Conservation (phyloP, 192 early-diverging fungal species). For the Backusella tarrabulga region DNA sequence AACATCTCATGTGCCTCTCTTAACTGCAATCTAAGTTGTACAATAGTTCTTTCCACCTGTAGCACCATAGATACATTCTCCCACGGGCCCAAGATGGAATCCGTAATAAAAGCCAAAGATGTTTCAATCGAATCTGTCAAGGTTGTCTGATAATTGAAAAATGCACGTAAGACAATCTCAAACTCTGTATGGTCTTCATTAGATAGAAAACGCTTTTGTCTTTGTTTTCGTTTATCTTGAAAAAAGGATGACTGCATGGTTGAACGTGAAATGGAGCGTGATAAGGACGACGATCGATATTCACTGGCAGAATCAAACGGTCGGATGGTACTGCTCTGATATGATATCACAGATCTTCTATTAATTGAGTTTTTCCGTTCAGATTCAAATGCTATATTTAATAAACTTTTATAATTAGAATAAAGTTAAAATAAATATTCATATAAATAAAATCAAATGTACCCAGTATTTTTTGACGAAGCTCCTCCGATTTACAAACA, state of each 20-base stretch:
- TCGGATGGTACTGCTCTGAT: slow-evolving; percentile 17
- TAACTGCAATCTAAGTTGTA: slow-evolving; percentile 41
- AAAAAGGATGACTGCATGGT: background rate
- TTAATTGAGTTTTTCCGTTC: slow-evolving; percentile 15
- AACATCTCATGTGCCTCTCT: slow-evolving; percentile 49
- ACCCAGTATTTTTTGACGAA: slow-evolving; percentile 10
- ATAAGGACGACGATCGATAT: slow-evolving; percentile 6
- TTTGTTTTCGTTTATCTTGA: background rate
- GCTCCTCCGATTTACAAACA: slow-evolving; percentile 45
- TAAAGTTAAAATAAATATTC: background rate
- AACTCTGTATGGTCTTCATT: slow-evolving; percentile 31
- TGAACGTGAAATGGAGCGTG: background rate
- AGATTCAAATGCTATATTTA: slow-evolving; percentile 13
- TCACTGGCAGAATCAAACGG: slow-evolving; percentile 31
- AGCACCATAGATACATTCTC: background rate
- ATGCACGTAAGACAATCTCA: slow-evolving; percentile 44
- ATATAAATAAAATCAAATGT: slow-evolving; percentile 1
- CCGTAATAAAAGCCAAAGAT: slow-evolving; percentile 43
- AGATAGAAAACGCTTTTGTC: background rate
- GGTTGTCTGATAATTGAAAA: slow-evolving; percentile 49
- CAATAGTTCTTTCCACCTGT: slow-evolving; percentile 28
- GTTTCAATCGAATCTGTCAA: slow-evolving; percentile 46
- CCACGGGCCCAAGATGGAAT: slow-evolving; percentile 38
- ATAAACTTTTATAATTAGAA: slow-evolving; percentile 7
- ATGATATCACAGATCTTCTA: slow-evolving; percentile 7